phyloP scores from a whole-genome alignment of 2,329 filamentous ascomycete genomes.

The Nemania sp. region DNA sequence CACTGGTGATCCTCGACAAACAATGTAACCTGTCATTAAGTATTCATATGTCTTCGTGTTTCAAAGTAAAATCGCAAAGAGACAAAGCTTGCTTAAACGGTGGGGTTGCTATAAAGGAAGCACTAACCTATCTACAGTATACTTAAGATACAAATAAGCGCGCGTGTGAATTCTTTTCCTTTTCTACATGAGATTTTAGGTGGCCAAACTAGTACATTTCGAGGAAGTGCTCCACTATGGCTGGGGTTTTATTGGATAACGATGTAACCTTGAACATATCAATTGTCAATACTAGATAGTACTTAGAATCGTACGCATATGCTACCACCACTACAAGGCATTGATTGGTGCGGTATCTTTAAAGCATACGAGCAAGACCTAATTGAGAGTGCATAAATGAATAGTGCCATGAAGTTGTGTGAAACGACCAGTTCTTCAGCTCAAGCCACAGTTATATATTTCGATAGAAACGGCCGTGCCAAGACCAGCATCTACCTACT shows the following conservation, averaged over 20 bases:
- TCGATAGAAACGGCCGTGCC: constrained; percentile 6
- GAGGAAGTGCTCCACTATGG: not conserved
- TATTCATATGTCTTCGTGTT: too few relatives aligned
- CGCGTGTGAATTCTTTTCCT: constrained; percentile 16
- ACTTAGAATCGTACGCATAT: not conserved
- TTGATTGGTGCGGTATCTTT: constrained; percentile 2
- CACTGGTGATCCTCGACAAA: constrained; percentile 9
- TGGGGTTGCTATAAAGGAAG: too few relatives aligned
- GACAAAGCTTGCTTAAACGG: too few relatives aligned
- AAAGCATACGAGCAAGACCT: too few relatives aligned
- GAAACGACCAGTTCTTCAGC: constrained; percentile 25
- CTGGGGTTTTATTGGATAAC: constrained; percentile 4
- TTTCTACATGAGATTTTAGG: constrained; percentile 8
- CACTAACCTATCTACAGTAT: too few relatives aligned
- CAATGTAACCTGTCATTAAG: constrained; percentile 20
- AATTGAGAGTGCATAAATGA: not conserved
- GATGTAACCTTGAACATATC: constrained; percentile 24
- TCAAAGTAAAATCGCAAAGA: too few relatives aligned
- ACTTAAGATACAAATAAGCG: constrained; percentile 22
- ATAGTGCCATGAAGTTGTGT: not conserved
- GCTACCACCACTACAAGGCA: not conserved
- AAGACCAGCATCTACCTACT: constrained; percentile 1
- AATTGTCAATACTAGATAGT: constrained; percentile 12
- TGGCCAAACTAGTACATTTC: constrained; percentile 11
- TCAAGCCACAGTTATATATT: constrained; percentile 24